Conservation (phyloP, 331 rosid genomes). For the Quercus tomentella region DNA sequence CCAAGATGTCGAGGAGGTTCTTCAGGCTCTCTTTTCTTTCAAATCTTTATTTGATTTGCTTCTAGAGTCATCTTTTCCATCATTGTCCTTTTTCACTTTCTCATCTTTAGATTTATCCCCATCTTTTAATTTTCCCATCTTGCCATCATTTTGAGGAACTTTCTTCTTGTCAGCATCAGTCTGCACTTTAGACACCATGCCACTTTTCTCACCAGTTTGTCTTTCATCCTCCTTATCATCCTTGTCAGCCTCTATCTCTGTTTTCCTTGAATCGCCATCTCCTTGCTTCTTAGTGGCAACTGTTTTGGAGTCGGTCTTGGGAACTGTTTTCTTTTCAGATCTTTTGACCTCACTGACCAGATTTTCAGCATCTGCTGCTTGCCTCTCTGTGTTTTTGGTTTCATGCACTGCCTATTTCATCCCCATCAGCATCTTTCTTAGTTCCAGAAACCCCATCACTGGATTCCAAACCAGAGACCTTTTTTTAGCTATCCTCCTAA, state of each 20-base stretch:
- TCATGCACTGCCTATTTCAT: slow-evolving; percentile 30
- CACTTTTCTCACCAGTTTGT: slow-evolving; percentile 39
- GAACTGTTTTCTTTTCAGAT: slow-evolving; percentile 29
- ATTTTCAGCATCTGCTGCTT: slow-evolving; percentile 37
- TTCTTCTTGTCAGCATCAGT: slow-evolving; percentile 42
- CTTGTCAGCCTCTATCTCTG: slow-evolving; percentile 33
- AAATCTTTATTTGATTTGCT: slow-evolving; percentile 61
- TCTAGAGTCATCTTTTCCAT: slow-evolving; percentile 58
- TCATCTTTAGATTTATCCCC: slow-evolving; percentile 71
- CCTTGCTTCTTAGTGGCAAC: slow-evolving; percentile 31
- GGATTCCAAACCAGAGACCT: slow-evolving; percentile 46
- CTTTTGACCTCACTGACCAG: slow-evolving; percentile 26
- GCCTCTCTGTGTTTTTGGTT: slow-evolving; percentile 30
- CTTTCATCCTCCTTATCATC: slow-evolving; percentile 44
- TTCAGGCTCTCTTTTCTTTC: slow-evolving; percentile 72
- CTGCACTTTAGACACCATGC: slow-evolving; percentile 25
- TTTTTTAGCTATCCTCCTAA: slow-evolving; percentile 79
- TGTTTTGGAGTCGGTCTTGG: slow-evolving; percentile 45
- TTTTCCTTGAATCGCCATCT: slow-evolving; percentile 30
- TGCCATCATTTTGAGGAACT: slow-evolving; percentile 45
- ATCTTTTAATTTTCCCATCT: slow-evolving; percentile 48
- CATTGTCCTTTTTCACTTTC: slow-evolving; percentile 48
- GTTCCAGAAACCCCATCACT: slow-evolving; percentile 34
- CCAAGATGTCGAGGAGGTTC: slow-evolving; percentile 96
- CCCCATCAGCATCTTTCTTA: slow-evolving; percentile 30